Evolutionary conservation across 148 eudicot species (phyloP).

Genomic region (Nepenthes mirabilis): DNA sequence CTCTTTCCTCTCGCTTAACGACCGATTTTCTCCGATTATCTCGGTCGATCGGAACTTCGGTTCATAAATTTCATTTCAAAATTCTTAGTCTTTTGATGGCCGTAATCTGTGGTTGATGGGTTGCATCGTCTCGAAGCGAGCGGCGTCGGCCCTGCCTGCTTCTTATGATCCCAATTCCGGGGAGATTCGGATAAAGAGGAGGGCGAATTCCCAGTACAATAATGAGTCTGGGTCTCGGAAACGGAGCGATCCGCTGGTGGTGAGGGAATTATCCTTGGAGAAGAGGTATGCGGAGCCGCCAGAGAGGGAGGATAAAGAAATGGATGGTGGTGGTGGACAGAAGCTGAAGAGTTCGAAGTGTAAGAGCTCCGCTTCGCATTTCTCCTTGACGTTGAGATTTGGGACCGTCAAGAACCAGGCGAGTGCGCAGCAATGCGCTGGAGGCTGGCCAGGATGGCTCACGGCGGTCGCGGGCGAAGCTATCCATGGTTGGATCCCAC

Average conservation of each 20-base stretch:
- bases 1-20: slow-evolving; percentile 9
- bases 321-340: slow-evolving; percentile 4
- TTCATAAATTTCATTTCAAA: neutral
- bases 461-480: slow-evolving; percentile 58
- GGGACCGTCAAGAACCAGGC: slow-evolving; percentile 34
- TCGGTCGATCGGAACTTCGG: neutral
- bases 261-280: slow-evolving; percentile 7
- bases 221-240: slow-evolving; percentile 1
- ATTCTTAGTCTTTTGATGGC: slow-evolving; percentile 18
- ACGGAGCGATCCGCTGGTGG: neutral
- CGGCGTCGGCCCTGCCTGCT: slow-evolving; percentile 22
- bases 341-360: slow-evolving; percentile 20
- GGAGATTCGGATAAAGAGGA: slow-evolving; percentile 9
- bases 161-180: slow-evolving; percentile 6
- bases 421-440: slow-evolving; percentile 40
- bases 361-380: slow-evolving; percentile 17
- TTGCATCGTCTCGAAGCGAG: slow-evolving; percentile 71
- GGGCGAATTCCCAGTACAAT: slow-evolving; percentile 8
- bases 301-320: slow-evolving; percentile 9
- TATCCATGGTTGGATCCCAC: slow-evolving; percentile 63
- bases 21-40: slow-evolving; percentile 9
- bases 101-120: slow-evolving; percentile 42
- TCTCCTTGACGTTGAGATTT: slow-evolving; percentile 35
- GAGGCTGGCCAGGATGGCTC: slow-evolving; percentile 76
- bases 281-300: slow-evolving; percentile 29